These are phyloP conservation scores for Gossypium rotundifolium DNA, from an alignment of 345 rosid species.

Conservation along the genomic window DNA sequence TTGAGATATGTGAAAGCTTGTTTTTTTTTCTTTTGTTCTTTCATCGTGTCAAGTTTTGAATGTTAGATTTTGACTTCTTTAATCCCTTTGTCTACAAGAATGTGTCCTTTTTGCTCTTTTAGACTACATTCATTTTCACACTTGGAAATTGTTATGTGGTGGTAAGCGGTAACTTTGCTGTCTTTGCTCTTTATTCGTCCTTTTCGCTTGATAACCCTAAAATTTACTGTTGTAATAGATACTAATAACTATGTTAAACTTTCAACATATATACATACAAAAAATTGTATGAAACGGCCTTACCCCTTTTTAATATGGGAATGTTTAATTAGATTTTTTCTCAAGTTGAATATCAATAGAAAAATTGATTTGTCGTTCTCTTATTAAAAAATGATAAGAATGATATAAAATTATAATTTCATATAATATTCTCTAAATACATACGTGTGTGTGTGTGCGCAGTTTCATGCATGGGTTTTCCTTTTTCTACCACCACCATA, in stretches of 20 bases:
- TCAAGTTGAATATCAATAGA: background rate
- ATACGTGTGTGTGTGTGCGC: too few species aligned
- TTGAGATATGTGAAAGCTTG: slow-evolving; percentile 1
- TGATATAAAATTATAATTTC: accelerated
- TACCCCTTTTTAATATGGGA: accelerated
- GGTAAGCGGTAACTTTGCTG: background rate
- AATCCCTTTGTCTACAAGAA: background rate
- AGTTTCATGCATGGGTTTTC: background rate
- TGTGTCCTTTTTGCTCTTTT: background rate
- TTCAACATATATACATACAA: background rate
- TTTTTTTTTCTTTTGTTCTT: background rate
- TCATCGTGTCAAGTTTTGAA: background rate
- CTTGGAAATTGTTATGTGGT: background rate
- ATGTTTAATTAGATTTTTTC: too few species aligned
- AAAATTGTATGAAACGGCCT: accelerated
- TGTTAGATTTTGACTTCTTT: too few species aligned
- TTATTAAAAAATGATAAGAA: accelerated
- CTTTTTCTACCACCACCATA: background rate
- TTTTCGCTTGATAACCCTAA: background rate
- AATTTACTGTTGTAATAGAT: background rate
- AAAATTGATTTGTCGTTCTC: too few species aligned
- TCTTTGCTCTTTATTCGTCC: background rate
- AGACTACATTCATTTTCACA: background rate
- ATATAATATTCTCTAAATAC: too few species aligned
- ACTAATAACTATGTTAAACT: background rate